Conservation (phyloP, 177 flowering plant species). For the Vitis hybrid region DNA sequence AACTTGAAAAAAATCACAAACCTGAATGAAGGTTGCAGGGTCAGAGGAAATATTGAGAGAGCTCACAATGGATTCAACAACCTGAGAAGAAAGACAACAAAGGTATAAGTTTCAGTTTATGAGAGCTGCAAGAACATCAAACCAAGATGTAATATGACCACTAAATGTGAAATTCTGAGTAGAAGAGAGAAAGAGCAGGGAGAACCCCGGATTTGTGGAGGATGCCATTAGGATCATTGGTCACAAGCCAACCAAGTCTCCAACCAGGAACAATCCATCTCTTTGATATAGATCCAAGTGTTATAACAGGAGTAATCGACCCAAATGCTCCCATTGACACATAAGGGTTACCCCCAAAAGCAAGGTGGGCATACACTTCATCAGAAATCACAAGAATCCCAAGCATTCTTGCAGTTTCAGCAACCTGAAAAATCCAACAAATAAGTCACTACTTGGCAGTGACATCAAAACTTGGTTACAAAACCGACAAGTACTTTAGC, state of each 20-base stretch:
- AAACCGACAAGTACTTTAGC: not conserved
- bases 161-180: not conserved
- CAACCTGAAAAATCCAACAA: constrained; percentile 29
- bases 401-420: constrained; percentile 52
- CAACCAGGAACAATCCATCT: constrained; percentile 61
- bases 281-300: constrained; percentile 61
- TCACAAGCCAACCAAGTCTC: constrained; percentile 58
- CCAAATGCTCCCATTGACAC: constrained; percentile 51
- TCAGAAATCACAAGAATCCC: constrained; percentile 52
- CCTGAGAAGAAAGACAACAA: constrained; percentile 14
- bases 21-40: constrained; percentile 41
- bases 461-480: not conserved
- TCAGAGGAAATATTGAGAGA: constrained; percentile 19
- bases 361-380: constrained; percentile 49
- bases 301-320: constrained; percentile 44
- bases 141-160: too few species aligned
- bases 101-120: too few species aligned
- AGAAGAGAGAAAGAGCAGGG: constrained; percentile 1
- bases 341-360: constrained; percentile 45
- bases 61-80: constrained; percentile 22
- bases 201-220: constrained; percentile 35
- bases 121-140: too few species aligned
- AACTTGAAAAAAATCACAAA: constrained; percentile 1
- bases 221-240: constrained; percentile 39
- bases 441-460: not conserved